Conservation (phyloP, 176 grass and related monocot species). For the Ensete glaucum region DNA sequence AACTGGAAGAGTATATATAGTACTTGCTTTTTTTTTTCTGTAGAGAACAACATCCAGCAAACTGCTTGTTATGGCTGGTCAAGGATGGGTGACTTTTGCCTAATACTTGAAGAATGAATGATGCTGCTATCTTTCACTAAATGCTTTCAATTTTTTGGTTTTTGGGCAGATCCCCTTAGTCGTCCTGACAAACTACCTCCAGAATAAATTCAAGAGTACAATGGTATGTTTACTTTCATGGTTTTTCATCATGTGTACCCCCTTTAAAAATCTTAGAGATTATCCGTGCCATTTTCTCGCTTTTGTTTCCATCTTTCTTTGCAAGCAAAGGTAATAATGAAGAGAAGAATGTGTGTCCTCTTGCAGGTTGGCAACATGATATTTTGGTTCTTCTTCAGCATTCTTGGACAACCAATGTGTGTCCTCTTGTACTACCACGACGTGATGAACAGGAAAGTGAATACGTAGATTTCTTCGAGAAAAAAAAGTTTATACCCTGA, state of each 20-base stretch:
- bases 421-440: conserved; percentile 96
- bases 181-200: conserved; percentile 74
- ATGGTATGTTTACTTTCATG: conserved; percentile 42
- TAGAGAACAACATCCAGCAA: not conserved
- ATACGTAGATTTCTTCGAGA: not conserved
- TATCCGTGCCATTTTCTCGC: not conserved
- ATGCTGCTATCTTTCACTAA: not conserved
- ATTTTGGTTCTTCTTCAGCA: conserved; percentile 99
- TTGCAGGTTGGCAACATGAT: conserved; percentile 97
- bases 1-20: not conserved
- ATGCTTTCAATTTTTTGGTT: not conserved
- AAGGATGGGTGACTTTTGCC: not conserved
- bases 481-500: too few relatives aligned
- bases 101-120: not conserved
- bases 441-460: conserved; percentile 82
- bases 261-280: not conserved
- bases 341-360: too few relatives aligned
- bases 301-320: not conserved
- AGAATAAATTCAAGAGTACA: conserved; percentile 60
- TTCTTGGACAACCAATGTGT: conserved; percentile 89
- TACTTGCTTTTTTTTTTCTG: not conserved
- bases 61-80: not conserved
- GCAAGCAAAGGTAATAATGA: too few relatives aligned
- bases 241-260: not conserved
- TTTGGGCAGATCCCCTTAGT: conserved; percentile 64